Percentiles rank a stretch among this genome's conserved stretches.
Conservation (phyloP, 805 yeast species). For the Ogataea henricii region DNA sequence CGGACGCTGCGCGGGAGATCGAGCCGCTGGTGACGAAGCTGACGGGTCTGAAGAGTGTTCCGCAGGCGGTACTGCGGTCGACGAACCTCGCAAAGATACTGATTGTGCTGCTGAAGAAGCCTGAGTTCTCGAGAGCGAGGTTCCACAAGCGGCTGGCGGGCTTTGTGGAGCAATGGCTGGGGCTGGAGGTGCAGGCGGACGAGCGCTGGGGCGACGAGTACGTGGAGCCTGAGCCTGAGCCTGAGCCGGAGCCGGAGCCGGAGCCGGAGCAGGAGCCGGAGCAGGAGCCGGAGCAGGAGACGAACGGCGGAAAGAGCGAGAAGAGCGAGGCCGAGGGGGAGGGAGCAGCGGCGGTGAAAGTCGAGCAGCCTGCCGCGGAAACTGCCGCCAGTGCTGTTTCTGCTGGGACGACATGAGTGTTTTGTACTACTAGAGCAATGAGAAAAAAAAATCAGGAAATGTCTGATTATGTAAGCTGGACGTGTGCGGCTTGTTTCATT, state of each 20-base stretch:
- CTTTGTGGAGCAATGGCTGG: constrained; percentile 31
- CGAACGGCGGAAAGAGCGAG: not conserved
- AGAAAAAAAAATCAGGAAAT: too few relatives aligned
- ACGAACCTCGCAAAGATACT: constrained; percentile 37
- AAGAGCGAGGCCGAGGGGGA: not conserved
- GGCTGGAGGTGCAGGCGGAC: constrained; percentile 31
- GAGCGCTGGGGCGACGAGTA: constrained; percentile 31
- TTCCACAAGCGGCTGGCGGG: constrained; percentile 21
- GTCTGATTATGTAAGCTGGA: not conserved
- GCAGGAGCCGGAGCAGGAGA: constrained; percentile 57
- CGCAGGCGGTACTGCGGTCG: constrained; percentile 34
- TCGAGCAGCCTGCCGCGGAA: not conserved
- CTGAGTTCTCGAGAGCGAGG: constrained; percentile 31
- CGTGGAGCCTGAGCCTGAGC: constrained; percentile 18
- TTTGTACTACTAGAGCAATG: not conserved
- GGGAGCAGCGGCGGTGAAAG: not conserved
- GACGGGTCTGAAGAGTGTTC: constrained; percentile 23
- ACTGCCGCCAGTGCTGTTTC: not conserved
- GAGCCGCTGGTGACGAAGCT: constrained; percentile 29
- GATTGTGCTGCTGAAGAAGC: constrained; percentile 37
- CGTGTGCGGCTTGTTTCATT: not conserved
- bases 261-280: constrained; percentile 33
- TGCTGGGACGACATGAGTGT: not conserved
- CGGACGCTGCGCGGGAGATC: constrained; percentile 21
- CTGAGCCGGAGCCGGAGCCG: constrained; percentile 27